phyloP scores from a whole-genome alignment of 225 moss, liverwort and hornwort species.

The Polytrichum commune region DNA sequence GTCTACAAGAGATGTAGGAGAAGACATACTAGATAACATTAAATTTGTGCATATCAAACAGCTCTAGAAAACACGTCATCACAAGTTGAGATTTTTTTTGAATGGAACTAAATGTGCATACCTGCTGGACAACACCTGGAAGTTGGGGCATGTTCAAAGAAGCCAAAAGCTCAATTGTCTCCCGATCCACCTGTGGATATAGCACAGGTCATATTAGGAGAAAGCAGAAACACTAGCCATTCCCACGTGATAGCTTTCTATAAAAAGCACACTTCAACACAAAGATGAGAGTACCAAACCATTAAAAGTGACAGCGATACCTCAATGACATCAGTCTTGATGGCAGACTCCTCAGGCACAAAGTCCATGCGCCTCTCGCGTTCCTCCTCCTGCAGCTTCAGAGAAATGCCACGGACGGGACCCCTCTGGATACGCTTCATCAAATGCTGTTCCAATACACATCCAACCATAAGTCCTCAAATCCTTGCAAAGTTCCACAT shows the following conservation, averaged over 20 bases:
- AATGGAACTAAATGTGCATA: neutral
- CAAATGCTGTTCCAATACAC: conserved; percentile 44
- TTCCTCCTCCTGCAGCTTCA: conserved; percentile 96
- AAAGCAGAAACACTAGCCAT: neutral
- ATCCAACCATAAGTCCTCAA: neutral
- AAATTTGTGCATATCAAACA: too few relatives aligned
- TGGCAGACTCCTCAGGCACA: conserved; percentile 83
- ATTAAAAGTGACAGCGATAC: conserved; percentile 7
- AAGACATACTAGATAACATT: too few relatives aligned
- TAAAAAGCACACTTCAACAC: neutral
- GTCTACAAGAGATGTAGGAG: too few relatives aligned
- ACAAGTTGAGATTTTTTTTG: too few relatives aligned
- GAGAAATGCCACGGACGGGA: conserved; percentile 76
- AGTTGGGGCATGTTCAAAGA: conserved; percentile 53
- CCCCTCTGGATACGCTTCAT: conserved; percentile 97
- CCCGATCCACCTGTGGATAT: conserved; percentile 38
- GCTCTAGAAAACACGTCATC: too few relatives aligned
- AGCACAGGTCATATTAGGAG: neutral
- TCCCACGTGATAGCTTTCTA: neutral
- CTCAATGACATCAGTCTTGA: conserved; percentile 94
- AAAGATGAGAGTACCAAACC: neutral
- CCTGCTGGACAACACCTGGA: conserved; percentile 54
- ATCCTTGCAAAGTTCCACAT: neutral
- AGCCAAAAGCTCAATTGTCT: conserved; percentile 52
- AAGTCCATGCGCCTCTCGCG: conserved; percentile 89